Evolutionary conservation across 129 eudicot genomes (phyloP).

Genomic region (Chrysanthemum seticuspe): DNA sequence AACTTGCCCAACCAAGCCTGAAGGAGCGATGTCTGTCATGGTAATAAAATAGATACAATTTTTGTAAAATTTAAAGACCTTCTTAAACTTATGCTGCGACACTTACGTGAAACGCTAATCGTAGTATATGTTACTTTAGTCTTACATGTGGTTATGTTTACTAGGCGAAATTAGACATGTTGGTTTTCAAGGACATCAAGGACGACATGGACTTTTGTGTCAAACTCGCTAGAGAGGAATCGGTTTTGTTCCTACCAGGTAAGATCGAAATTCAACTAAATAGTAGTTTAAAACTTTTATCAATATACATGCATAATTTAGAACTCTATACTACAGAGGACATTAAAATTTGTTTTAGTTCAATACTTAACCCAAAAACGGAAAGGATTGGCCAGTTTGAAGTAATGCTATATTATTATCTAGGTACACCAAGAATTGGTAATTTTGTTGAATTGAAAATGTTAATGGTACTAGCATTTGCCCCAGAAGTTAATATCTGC

Average conservation of each 20-base stretch:
- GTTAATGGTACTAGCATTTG: background rate
- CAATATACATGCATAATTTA: background rate
- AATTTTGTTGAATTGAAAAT: too few species aligned
- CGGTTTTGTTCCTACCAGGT: constrained; percentile 81
- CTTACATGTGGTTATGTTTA: constrained; percentile 8
- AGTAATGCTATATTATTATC: too few species aligned
- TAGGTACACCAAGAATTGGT: too few species aligned
- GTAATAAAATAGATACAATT: constrained; percentile 2
- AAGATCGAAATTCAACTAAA: constrained; percentile 3
- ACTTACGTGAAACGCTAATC: too few species aligned
- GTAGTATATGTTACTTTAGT: too few species aligned
- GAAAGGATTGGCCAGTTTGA: too few species aligned
- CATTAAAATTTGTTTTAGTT: background rate
- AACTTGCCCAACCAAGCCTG: constrained; percentile 46
- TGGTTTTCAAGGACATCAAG: constrained; percentile 53
- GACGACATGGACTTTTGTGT: constrained; percentile 81
- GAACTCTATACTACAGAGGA: too few species aligned
- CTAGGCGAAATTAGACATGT: constrained; percentile 67
- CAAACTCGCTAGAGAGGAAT: constrained; percentile 81
- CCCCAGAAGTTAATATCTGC: background rate
- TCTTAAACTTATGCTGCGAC: too few species aligned
- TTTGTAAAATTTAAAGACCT: too few species aligned
- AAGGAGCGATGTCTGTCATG: constrained; percentile 51
- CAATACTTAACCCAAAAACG: too few species aligned
- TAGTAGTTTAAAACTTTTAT: background rate